Base-by-base conservation (phyloP, 2,329 filamentous ascomycete genomes). In the Arthrocladium fulminans region DNA sequence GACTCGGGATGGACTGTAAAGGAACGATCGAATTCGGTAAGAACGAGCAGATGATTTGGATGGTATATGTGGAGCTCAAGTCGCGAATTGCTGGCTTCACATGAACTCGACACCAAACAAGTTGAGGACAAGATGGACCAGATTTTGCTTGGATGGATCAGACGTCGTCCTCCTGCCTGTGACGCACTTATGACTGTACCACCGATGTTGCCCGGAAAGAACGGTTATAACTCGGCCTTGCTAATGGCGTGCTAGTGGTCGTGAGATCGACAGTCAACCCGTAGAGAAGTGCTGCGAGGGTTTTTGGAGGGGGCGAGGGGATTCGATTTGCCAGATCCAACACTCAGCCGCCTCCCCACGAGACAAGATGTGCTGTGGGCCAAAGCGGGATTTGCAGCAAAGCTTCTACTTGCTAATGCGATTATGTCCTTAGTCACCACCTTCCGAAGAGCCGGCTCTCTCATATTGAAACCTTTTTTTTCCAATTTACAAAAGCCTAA, bases 161-260 rank as follows among this genome's bases (percentile, higher is more conserved):
- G 42, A 45, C 37, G 42, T 22, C 42, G 35, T 45, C 37, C 29
- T 45, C 42, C 22, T 17, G 24, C 19, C 19, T n/a, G 39, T 9
- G 9, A 42, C 27, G 12, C 22, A 17, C 39, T 42, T 24, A 23
- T 42, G 39, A 42, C 22, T 25, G 39, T 10, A 3, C 19, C 15
- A 42, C 7, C 19, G 6, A 22, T 40, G 37, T 13, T 25, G 24
- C 13, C 24, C 39, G 22, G 22, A 25, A 15, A n/a, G 22, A 17
- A 42, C 24, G 20, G 9, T 22, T 42, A 15, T n/a, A 12, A 22
- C 20, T 42, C 20, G 39, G 39, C 22, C 20, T 25, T 25, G 10
- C 22, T 15, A 27, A 42, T 35, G 13, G 32, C 13, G 6, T 35
- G 13, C 32, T 9, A 35, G 17, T 7, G 27, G n/a, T n/a, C n/a